Evolutionary conservation across 2,329 filamentous ascomycete genomes (phyloP).

Genomic region (Fusarium dimerum): DNA sequence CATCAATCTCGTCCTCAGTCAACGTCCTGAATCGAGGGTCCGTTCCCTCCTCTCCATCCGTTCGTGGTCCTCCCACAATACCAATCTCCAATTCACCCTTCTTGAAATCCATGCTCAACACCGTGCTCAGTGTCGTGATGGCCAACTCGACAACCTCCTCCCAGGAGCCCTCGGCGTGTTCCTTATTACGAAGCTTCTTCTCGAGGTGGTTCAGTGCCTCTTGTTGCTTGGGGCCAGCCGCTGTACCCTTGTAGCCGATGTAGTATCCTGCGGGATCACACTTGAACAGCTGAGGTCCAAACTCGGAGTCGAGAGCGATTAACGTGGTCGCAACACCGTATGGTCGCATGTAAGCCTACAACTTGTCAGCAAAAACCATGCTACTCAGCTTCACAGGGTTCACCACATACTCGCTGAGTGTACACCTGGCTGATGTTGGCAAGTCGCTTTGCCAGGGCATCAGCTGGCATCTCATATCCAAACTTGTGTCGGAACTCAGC

Average conservation of each 20-base stretch:
- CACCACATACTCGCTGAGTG: conserved; percentile 77
- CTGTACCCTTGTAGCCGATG: conserved; percentile 96
- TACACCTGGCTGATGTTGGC: conserved; percentile 99
- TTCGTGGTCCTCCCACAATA: conserved; percentile 85
- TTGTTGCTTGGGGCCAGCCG: conserved; percentile 96
- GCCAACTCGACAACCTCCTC: conserved; percentile 97
- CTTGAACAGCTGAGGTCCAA: conserved; percentile 94
- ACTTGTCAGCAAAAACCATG: conserved; percentile 26
- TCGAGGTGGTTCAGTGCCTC: conserved; percentile 98
- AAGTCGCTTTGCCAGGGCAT: conserved; percentile 92
- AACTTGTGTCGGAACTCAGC: conserved; percentile 98
- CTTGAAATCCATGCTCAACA: conserved; percentile 99
- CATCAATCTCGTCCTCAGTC: conserved; percentile 97
- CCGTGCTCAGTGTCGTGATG: conserved; percentile 92
- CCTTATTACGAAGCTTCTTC: conserved; percentile 99
- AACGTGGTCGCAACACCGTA: conserved; percentile 94
- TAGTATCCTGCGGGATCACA: conserved; percentile 98
- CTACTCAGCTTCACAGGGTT: conserved; percentile 7
- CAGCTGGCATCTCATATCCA: conserved; percentile 99
- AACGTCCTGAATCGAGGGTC: conserved; percentile 80
- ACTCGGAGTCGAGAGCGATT: conserved; percentile 90
- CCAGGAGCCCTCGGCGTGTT: conserved; percentile 87
- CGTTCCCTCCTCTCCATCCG: conserved; percentile 81
- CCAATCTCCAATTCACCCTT: conserved; percentile 98
- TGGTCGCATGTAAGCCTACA: conserved; percentile 90